phyloP scores from a whole-genome alignment of 495 filamentous ascomycete species.

The Daldinia concentrica region DNA sequence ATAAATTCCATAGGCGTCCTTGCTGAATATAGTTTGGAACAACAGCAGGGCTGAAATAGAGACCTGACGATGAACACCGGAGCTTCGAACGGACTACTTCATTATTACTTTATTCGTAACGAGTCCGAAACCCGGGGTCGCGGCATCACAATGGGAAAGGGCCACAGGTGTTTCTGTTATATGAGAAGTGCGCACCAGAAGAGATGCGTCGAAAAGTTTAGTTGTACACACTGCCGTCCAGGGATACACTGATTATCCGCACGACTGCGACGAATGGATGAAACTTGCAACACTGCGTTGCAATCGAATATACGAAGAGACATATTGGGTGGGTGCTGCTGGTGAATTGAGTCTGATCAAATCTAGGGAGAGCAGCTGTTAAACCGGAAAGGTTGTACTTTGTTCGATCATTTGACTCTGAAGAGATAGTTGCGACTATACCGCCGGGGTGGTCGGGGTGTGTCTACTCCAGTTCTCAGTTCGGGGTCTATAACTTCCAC shows the following conservation, averaged over 20 bases:
- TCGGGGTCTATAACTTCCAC: constrained; percentile 39
- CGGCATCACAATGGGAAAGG: constrained; percentile 20
- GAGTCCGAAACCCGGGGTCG: constrained; percentile 15
- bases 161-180: constrained; percentile 14
- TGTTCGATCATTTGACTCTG: constrained; percentile 9
- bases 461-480: constrained; percentile 40
- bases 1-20: constrained; percentile 9
- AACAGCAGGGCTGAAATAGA: not conserved
- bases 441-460: constrained; percentile 22
- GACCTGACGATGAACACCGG: constrained; percentile 14
- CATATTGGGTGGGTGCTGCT: not conserved
- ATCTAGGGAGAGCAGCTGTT: constrained; percentile 6
- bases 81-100: constrained; percentile 10
- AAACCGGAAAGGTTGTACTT: constrained; percentile 4
- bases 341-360: constrained; percentile 7
- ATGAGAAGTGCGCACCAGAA: constrained; percentile 21
- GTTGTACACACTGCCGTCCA: constrained; percentile 30
- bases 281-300: constrained; percentile 24
- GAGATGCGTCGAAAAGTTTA: constrained; percentile 21
- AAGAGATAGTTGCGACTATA: constrained; percentile 29
- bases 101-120: constrained; percentile 9
- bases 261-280: constrained; percentile 14
- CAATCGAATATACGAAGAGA: constrained; percentile 16
- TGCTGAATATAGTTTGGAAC: constrained; percentile 9
- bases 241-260: constrained; percentile 19